Evolutionary conservation across 2,329 filamentous ascomycete species (phyloP).

Genomic region (Rhynchosporium secalis): DNA sequence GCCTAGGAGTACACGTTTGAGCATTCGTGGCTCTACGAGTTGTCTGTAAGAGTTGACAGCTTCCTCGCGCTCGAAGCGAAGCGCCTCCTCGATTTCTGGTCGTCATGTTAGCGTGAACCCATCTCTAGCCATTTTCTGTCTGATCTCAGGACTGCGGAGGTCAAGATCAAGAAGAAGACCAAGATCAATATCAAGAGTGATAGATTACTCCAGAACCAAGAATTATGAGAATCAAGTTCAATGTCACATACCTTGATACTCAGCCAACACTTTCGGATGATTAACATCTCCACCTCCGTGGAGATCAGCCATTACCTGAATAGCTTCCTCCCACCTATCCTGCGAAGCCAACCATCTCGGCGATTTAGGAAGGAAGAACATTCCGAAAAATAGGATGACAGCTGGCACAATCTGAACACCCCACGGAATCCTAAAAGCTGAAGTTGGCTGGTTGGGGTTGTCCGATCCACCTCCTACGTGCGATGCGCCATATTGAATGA

Average conservation of each 20-base stretch:
- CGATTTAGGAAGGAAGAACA: slow-evolving; percentile 62
- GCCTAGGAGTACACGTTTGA: slow-evolving; percentile 70
- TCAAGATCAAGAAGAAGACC: too few species aligned
- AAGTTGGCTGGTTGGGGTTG: slow-evolving; percentile 51
- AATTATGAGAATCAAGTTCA: too few species aligned
- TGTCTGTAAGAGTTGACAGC: slow-evolving; percentile 70
- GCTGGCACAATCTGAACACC: slow-evolving; percentile 59
- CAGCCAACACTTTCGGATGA: slow-evolving; percentile 60
- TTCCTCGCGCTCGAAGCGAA: slow-evolving; percentile 71
- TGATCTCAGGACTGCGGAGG: too few species aligned
- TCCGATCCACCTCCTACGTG: slow-evolving; percentile 53
- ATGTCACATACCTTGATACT: slow-evolving; percentile 47
- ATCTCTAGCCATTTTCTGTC: too few species aligned
- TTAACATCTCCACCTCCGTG: slow-evolving; percentile 58
- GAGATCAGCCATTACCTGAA: slow-evolving; percentile 56
- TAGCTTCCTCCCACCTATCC: slow-evolving; percentile 66
- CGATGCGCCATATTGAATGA: slow-evolving; percentile 64
- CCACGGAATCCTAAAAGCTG: slow-evolving; percentile 63
- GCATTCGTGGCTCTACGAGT: slow-evolving; percentile 68
- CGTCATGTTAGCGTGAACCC: too few species aligned
- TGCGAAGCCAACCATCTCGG: slow-evolving; percentile 71
- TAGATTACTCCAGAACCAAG: too few species aligned
- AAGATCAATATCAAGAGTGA: too few species aligned
- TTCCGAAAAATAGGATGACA: slow-evolving; percentile 52
- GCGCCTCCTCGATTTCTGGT: slow-evolving; percentile 66